Evolutionary conservation across 2,329 filamentous ascomycete species (phyloP).

Genomic region (Talaromyces atroroseus): DNA sequence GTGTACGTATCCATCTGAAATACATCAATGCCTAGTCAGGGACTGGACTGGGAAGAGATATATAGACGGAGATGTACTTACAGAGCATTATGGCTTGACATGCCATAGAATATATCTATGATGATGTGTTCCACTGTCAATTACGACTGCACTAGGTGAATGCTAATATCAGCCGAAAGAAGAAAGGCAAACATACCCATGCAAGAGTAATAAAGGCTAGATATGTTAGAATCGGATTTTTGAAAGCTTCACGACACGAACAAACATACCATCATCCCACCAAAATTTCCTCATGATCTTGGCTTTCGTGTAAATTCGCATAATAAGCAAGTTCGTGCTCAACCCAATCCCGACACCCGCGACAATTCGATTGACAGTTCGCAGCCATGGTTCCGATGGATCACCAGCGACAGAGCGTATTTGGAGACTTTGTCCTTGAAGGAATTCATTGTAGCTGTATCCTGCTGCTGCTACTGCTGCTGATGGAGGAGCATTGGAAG

Average conservation of each 20-base stretch:
- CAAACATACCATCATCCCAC: constrained; percentile 17
- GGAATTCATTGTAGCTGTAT: background rate
- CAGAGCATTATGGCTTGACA: constrained; percentile 3
- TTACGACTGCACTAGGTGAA: background rate
- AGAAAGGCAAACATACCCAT: background rate
- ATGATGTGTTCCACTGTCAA: background rate
- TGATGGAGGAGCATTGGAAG: background rate
- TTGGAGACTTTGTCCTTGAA: background rate
- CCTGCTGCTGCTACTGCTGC: background rate
- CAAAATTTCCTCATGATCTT: constrained; percentile 15
- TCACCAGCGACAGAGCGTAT: background rate
- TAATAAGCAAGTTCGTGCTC: constrained; percentile 1
- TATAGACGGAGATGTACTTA: background rate
- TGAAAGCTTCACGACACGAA: background rate
- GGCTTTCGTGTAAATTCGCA: constrained; percentile 15
- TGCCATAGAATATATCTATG: background rate
- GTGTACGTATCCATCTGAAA: background rate
- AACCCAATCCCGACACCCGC: background rate
- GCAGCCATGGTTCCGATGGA: background rate
- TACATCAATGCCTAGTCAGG: background rate
- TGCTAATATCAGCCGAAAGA: background rate
- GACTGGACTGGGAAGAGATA: background rate
- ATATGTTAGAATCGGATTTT: background rate
- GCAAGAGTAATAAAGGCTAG: constrained; percentile 11
- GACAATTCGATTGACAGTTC: background rate